Percentiles rank a stretch among this genome's conserved stretches.
Conservation (phyloP, 306 rosid species). For the Castanea crenata region DNA sequence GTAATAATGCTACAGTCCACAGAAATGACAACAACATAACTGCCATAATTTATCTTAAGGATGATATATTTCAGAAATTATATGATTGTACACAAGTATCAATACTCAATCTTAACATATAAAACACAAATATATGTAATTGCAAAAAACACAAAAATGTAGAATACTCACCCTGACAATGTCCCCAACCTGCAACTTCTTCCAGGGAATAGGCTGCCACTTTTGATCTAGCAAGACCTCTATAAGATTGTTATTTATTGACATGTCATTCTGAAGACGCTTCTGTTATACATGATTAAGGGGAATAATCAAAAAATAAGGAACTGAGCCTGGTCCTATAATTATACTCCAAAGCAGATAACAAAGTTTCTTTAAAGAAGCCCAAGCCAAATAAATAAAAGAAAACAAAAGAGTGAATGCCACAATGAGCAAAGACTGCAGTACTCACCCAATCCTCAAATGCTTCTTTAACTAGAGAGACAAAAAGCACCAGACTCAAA, state of each 20-base stretch:
- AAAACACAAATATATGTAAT: conserved; percentile 16
- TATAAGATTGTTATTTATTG: conserved; percentile 61
- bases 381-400: background rate
- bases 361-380: background rate
- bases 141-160: background rate
- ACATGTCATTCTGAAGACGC: conserved; percentile 90
- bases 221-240: conserved; percentile 78
- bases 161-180: conserved; percentile 66
- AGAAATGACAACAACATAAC: conserved; percentile 14
- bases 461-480: conserved; percentile 90
- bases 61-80: background rate
- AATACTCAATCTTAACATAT: conserved; percentile 4
- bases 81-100: background rate
- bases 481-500: conserved; percentile 78
- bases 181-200: conserved; percentile 89
- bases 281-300: conserved; percentile 55
- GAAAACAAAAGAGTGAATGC: conserved; percentile 6
- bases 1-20: conserved; percentile 9
- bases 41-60: conserved; percentile 6
- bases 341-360: background rate
- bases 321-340: background rate
- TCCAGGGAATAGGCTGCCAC: conserved; percentile 86
- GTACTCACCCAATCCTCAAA: conserved; percentile 92
- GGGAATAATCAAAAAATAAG: conserved; percentile 14
- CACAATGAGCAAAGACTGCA: conserved; percentile 18